These are phyloP conservation scores for Allium sativum DNA, from an alignment of 106 monocot genomes.

Conservation along the genomic window DNA sequence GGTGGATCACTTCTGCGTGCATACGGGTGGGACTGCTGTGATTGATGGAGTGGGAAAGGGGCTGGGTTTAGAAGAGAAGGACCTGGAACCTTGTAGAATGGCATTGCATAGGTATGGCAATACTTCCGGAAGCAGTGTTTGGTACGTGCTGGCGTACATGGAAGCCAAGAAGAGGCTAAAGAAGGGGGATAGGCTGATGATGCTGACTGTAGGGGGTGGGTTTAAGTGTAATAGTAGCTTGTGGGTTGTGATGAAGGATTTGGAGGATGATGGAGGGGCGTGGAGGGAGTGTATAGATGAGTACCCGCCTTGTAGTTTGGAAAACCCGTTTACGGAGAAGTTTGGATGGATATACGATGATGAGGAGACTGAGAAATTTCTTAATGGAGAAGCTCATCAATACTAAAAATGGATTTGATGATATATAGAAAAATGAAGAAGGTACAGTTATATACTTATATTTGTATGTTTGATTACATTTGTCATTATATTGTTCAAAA, in stretches of 20 bases:
- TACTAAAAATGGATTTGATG: too few relatives aligned
- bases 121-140: conserved; percentile 83
- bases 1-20: conserved; percentile 77
- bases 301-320: conserved; percentile 40
- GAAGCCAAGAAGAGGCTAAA: conserved; percentile 63
- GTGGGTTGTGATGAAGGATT: conserved; percentile 51
- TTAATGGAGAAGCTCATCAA: too few relatives aligned
- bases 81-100: conserved; percentile 81
- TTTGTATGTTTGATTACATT: too few relatives aligned
- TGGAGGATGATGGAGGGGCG: conserved; percentile 23
- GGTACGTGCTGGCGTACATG: conserved; percentile 92
- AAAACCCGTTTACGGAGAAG: conserved; percentile 69
- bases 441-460: too few relatives aligned
- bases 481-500: too few relatives aligned
- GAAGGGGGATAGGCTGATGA: conserved; percentile 45
- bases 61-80: conserved; percentile 38
- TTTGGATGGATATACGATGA: conserved; percentile 57
- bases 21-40: conserved; percentile 77
- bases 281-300: conserved; percentile 63
- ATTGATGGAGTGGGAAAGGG: conserved; percentile 66
- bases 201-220: conserved; percentile 72
- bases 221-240: conserved; percentile 84
- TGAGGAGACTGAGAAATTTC: neutral
- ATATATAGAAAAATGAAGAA: too few relatives aligned
- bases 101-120: conserved; percentile 84